These are phyloP conservation scores for Poa annua DNA, from an alignment of 176 grass and related monocot species.

Conservation along the genomic window DNA sequence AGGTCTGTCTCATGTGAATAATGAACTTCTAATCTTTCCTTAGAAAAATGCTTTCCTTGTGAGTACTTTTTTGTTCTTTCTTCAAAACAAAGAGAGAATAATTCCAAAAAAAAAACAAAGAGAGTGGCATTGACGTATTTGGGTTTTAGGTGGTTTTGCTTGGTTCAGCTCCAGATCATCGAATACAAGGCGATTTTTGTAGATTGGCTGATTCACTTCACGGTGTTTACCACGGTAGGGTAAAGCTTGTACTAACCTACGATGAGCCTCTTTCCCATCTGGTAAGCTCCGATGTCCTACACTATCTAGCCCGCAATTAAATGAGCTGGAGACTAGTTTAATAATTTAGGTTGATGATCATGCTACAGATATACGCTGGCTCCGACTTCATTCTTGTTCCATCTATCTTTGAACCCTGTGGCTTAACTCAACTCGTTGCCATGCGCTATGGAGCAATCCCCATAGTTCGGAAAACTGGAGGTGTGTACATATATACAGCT, in stretches of 20 bases:
- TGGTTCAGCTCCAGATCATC: conserved; percentile 80
- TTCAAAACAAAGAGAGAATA: background rate
- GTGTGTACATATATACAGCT: conserved; percentile 42
- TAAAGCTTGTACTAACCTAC: conserved; percentile 69
- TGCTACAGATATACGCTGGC: conserved; percentile 80
- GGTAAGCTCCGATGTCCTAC: conserved; percentile 44
- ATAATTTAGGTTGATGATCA: conserved; percentile 12
- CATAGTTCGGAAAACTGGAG: conserved; percentile 89
- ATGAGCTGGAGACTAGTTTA: background rate
- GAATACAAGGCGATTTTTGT: conserved; percentile 80
- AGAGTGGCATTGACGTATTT: conserved; percentile 7
- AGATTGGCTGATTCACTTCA: conserved; percentile 71
- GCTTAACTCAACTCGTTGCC: conserved; percentile 84
- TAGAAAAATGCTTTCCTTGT: background rate
- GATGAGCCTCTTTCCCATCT: conserved; percentile 91
- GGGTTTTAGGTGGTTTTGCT: conserved; percentile 82
- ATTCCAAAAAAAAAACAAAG: too few relatives aligned
- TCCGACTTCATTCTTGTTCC: conserved; percentile 91
- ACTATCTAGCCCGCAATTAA: background rate
- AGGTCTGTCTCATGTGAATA: conserved; percentile 60
- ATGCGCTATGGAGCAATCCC: conserved; percentile 92
- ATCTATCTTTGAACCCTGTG: conserved; percentile 91
- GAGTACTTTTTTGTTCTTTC: background rate
- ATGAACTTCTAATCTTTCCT: background rate
- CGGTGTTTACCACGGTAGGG: conserved; percentile 59